Base-by-base conservation (phyloP, 306 rosid genomes). In the Citrullus mucosospermus region DNA sequence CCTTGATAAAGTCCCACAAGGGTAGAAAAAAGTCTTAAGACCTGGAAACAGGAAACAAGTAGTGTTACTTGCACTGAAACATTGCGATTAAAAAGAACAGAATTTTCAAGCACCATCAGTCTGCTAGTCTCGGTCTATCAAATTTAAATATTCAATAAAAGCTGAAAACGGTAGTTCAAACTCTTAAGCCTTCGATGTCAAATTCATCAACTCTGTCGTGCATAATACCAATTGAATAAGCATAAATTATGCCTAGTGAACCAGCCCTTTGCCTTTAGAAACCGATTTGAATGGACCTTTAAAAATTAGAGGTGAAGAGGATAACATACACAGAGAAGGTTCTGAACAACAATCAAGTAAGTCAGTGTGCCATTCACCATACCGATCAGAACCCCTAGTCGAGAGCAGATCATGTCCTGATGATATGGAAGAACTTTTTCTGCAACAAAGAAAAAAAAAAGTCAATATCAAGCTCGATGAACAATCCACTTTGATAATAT, bases 301-400 rank as follows among this genome's bases (percentile, higher is more conserved):
- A 9, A 70, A 51, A 8, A 30, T 30, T 32, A 51, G 60, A 62
- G 75, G 83, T 8, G 58, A 72, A 68, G 55, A 80, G 83, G 83
- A 82, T 62, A 75, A 87, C 97, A 38, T 91, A 96, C 99, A 96
- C 67, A 96, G 88, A 69, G 82, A 86, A 67, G 97, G 98, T 77
- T 96, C 97, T 32, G 99, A 89, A 82, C 98, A 96, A 83, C 99
- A 96, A 75, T 92, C 92, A 34, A 96, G 99, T 77, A 96, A 88
- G 90, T 96, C 99, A 74, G 89, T 85, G 65, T 91, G 94, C 99
- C 99, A 96, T 56, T 96, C 96, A 76, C 83, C 93, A 55, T 85
- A 87, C 65, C 70, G 86, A 84, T 83, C 80, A 56, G 96, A 90
- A 78, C 88, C 86, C 78, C 88, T 89, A 50, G 86, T 87, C 36